phyloP scores from a whole-genome alignment of 1,284 basidiomycete species.

The Fomitopsis betulina region DNA sequence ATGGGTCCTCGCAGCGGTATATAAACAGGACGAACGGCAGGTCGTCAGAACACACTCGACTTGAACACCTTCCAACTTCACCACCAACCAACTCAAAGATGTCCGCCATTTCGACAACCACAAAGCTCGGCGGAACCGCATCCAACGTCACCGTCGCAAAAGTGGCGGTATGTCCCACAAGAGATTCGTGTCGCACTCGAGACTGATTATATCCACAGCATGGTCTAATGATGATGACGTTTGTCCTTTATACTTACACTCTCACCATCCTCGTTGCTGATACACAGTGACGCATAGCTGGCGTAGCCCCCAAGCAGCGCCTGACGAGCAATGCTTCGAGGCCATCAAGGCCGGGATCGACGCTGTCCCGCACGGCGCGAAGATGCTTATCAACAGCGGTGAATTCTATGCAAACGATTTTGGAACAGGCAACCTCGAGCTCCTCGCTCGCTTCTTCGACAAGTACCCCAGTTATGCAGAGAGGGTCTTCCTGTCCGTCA shows the following conservation, averaged over 20 bases:
- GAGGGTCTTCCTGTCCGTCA: constrained; percentile 43
- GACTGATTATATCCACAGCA: constrained; percentile 18
- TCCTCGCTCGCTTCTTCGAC: constrained; percentile 40
- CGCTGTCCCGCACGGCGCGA: constrained; percentile 38
- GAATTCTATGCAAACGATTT: constrained; percentile 39
- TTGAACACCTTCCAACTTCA: too few relatives aligned
- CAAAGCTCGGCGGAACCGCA: constrained; percentile 30
- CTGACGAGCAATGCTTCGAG: constrained; percentile 54
- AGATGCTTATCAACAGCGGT: constrained; percentile 40
- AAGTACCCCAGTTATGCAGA: constrained; percentile 51
- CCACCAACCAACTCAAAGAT: too few relatives aligned
- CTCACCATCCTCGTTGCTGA: constrained; percentile 1
- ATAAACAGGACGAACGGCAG: too few relatives aligned
- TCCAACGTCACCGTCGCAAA: constrained; percentile 28
- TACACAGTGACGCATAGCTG: constrained; percentile 6
- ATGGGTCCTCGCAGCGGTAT: too few relatives aligned
- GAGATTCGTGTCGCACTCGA: neutral
- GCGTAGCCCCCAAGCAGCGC: constrained; percentile 32
- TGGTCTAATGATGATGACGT: constrained; percentile 52
- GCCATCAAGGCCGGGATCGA: constrained; percentile 58
- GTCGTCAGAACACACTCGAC: too few relatives aligned
- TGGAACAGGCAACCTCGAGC: constrained; percentile 34
- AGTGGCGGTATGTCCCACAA: constrained; percentile 28
- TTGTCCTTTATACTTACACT: constrained; percentile 1
- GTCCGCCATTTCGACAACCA: too few relatives aligned